Base-by-base conservation (phyloP, 2,329 filamentous ascomycete genomes). In the Parasarocladium wereldwijsianum region DNA sequence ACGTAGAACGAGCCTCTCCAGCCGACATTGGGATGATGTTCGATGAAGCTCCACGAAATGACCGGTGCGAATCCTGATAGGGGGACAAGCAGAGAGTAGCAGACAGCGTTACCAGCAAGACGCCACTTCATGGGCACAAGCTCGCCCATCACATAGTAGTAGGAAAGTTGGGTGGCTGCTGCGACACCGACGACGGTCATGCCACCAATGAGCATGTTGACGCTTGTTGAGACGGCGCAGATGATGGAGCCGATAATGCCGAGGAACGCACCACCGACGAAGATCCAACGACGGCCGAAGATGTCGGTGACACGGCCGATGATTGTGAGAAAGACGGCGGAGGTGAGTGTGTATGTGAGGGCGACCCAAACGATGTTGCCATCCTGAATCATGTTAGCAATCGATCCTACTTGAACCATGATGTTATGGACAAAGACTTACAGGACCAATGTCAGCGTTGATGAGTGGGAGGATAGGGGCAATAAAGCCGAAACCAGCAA, bases 61-160 rank as follows among this genome's bases (percentile, higher is more conserved):
- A 43, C 41, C 8, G 45, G 44, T 3, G 41, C 45, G 16, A 48
- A 35, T n/a, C 39, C 43, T 10, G 41, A 43, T 27, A 42, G 38
- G n/a, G 45, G 49, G 32, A 51, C 40, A 10, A 43, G 45, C 17
- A 46, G 43, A 24, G 49, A 27, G 36, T 51, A 55, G 16, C 51
- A 43, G 28, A 44, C 42, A 8, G 45, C 41, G 29, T 47, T 48
- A 16, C 45, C 48, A 8, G 42, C 26, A 24, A 49, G 44, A 18
- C 54, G 52, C 16, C 46, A 37, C 37, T 50, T 50, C 39, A 52
- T 55, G 8, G 52, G 50, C 6, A 56, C 51, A 13, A 57, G 42
- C 38, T 58, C 55, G 10, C 42, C 46, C 33, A 54, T 41, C 17
- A 52, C 45, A 26, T 49, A 50, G 31, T 42, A 44, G 45, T 51